Evolutionary conservation across 1,284 basidiomycete species (phyloP), one percentile per base, ranked within the genome.

Genomic region (Puccinia horiana): DNA sequence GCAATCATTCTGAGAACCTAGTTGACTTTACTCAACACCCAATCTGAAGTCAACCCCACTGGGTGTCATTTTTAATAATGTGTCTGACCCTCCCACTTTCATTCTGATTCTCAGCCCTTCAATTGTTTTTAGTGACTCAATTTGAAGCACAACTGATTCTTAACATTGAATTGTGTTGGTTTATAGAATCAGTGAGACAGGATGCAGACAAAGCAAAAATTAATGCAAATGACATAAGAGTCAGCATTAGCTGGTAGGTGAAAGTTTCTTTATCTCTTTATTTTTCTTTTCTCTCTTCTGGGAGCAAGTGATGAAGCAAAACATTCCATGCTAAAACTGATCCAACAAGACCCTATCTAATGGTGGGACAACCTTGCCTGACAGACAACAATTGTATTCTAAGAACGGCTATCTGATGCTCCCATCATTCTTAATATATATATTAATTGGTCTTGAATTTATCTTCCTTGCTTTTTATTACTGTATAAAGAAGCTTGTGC

Each of bases 351-450:
- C 29, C 63, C 58, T 61, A 20, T 42, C 63, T 65, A n/a, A 18
- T 65, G 37, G 32, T 20, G 61, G 63, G 35, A 42, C 29, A 42
- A 23, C 23, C 63, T 42, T 65, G 63, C 63, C 63, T 65, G 63
- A 65, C 1, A 65, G 63, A 65, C 63, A 65, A 23, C 37, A 65
- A 65, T 20, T 65, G 63, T 65, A 65, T 65, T 65, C 63, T 65
- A 65, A 65, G 63, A 65, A 65, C 63, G 63, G 63, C 63, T 65
- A 65, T 65, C 63, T 65, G 63, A 65, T 65, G 63, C 37, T 65
- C 63, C 63, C 63, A 26, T 9, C 8, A 47, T 16, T 16, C 44
- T 8, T 47, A 8, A 16, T 47, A 47, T 47, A 8, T 16, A 47
- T 47, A 8, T 16, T 47, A 47, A 47, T 47, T n/a, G n/a, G n/a